Conservation (phyloP, 495 filamentous ascomycete species). For the Tuber brumale region DNA sequence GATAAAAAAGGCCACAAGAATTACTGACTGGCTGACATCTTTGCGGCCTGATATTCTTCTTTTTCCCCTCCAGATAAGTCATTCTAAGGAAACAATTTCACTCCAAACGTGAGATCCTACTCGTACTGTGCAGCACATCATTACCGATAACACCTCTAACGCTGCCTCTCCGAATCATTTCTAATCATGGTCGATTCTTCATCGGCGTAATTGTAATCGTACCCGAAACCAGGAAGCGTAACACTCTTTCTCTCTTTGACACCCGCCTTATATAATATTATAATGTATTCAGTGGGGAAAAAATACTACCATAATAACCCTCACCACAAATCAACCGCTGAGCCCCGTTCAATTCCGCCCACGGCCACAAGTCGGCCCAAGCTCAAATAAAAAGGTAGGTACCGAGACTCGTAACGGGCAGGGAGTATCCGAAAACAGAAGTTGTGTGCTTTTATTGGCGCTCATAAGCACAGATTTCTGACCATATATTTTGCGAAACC, state of each 20-base stretch:
- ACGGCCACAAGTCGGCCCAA: not conserved
- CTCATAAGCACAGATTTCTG: not conserved
- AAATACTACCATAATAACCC: not conserved
- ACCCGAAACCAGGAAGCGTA: not conserved
- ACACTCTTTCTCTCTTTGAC: not conserved
- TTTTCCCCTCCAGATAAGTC: not conserved
- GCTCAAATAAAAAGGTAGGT: not conserved
- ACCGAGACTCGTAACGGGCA: not conserved
- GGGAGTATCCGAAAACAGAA: not conserved
- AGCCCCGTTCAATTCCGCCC: not conserved
- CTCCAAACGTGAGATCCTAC: not conserved
- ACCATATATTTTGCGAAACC: not conserved
- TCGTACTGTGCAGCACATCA: not conserved
- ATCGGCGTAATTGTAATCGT: not conserved
- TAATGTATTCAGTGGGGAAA: not conserved
- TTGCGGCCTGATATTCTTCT: not conserved
- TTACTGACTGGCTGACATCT: not conserved
- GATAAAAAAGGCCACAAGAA: not conserved
- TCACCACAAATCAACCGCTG: not conserved
- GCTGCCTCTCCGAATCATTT: not conserved
- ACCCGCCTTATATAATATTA: not conserved
- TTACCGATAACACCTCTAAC: not conserved
- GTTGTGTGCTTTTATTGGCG: not conserved
- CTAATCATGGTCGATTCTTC: not conserved
- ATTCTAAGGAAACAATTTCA: not conserved